Evolutionary conservation across 2,329 filamentous ascomycete genomes (phyloP), one percentile per base, ranked within the genome.

Genomic region (Xylaria sp.): DNA sequence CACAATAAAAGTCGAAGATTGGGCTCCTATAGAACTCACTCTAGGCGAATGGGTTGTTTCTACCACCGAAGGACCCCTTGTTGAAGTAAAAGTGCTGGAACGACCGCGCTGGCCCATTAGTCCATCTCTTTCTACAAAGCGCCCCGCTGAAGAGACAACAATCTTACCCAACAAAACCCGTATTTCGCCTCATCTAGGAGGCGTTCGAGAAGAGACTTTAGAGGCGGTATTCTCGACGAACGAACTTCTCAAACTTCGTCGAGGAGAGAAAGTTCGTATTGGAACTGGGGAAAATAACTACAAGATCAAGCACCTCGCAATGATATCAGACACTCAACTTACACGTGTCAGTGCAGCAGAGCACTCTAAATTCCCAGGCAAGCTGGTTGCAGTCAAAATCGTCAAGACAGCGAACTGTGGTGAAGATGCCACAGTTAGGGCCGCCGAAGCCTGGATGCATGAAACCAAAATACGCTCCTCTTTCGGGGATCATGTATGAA

Each of bases 401-500:
- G 17, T 61, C 48, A 65, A 65, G 53, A 49, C 57, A 36, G 42
- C 28, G 6, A 49, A 59, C n/a, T 7, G 28, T n/a, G 57, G 51
- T 15, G 46, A 44, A 53, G 36, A 53, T 4, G 59, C 51, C 13
- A 63, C 51, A 11, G 36, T 67, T 7, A 15, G 38, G 1, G 38
- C 54, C 6, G 42, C 49, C 23, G 56, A 65, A n/a, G n/a, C 23
- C 11, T 68, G 56, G 56, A n/a, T 68, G n/a, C 48, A 36, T 26
- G 53, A 68, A 58, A 20, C 40, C 0, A 20, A 38, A 4, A 68
- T 68, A 11, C 62, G 44, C 23, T 65, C 61, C 31, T 60, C 40
- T 11, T 1, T 68, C 15, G 61, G 58, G 10, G 7, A 36, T n/a
- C 66, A 68, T 56, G 66, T 68, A 65, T 15, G 62, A 10, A 49